These are phyloP conservation scores for Chaetomium globosum DNA, from an alignment of 2,329 filamentous ascomycete species.

Conservation along the genomic window DNA sequence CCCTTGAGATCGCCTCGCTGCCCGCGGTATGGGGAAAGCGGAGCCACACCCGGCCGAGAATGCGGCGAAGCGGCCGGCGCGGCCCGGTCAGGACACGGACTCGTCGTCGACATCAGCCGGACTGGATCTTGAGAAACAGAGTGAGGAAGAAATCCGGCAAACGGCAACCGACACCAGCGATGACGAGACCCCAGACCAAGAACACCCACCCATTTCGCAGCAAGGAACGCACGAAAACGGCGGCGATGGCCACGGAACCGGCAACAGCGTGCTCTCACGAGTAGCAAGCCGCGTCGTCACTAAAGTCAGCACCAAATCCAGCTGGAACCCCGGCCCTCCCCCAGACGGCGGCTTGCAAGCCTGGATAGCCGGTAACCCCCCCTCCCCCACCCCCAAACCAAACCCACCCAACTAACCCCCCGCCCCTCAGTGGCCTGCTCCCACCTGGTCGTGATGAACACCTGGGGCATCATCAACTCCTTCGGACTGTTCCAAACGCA, in stretches of 20 bases:
- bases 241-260: background rate
- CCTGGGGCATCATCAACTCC: conserved; percentile 59
- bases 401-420: background rate
- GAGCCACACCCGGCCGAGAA: background rate
- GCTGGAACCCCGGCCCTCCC: conserved; percentile 50
- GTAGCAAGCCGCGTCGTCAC: conserved; percentile 47
- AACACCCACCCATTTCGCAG: conserved; percentile 22
- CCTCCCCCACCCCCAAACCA: background rate
- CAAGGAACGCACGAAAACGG: background rate
- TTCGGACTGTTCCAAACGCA: conserved; percentile 61
- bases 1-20: background rate
- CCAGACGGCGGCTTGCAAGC: conserved; percentile 55
- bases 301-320: conserved; percentile 47
- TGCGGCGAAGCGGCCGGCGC: background rate
- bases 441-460: conserved; percentile 55
- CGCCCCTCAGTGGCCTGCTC: conserved; percentile 41
- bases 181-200: conserved; percentile 25
- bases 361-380: conserved; percentile 49
- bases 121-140: conserved; percentile 12
- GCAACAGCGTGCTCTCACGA: conserved; percentile 33
- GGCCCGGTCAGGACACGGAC: background rate
- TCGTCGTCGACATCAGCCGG: background rate
- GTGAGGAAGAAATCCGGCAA: background rate
- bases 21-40: background rate
- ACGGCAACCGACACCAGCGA: background rate